These are phyloP conservation scores for Emergomyces orientalis DNA, from an alignment of 2,329 filamentous ascomycete genomes.

Conservation along the genomic window DNA sequence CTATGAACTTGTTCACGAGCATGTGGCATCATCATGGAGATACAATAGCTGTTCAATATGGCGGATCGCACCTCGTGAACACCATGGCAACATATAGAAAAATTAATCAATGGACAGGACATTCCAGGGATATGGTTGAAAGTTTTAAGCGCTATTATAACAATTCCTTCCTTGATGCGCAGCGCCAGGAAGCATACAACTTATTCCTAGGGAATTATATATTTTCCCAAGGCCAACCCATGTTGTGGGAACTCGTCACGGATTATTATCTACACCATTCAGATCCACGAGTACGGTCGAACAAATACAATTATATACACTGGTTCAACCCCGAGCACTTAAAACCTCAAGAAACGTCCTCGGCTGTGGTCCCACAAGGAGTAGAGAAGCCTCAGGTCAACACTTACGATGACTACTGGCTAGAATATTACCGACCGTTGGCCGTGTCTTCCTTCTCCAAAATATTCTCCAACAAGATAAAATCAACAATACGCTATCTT, in stretches of 20 bases:
- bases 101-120: slow-evolving; percentile 97
- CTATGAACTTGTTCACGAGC: slow-evolving; percentile 89
- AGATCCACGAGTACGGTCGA: slow-evolving; percentile 64
- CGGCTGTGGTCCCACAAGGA: slow-evolving; percentile 21
- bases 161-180: slow-evolving; percentile 95
- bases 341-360: slow-evolving; percentile 51
- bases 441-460: slow-evolving; percentile 84
- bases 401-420: slow-evolving; percentile 88
- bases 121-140: slow-evolving; percentile 97
- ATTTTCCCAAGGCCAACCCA: slow-evolving; percentile 74
- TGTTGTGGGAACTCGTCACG: slow-evolving; percentile 91
- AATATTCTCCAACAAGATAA: slow-evolving; percentile 87
- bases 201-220: slow-evolving; percentile 95
- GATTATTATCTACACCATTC: slow-evolving; percentile 95
- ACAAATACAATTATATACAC: slow-evolving; percentile 65
- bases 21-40: slow-evolving; percentile 99
- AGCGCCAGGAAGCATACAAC: slow-evolving; percentile 96
- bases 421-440: slow-evolving; percentile 88
- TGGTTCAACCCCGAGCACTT: slow-evolving; percentile 78
- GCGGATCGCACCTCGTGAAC: slow-evolving; percentile 93
- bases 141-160: slow-evolving; percentile 99
- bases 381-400: slow-evolving; percentile 31
- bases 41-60: slow-evolving; percentile 95
- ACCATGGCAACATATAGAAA: slow-evolving; percentile 99
- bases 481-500: slow-evolving; percentile 75